A percentile compares a stretch with the other conserved stretches of the same genome.
Evolutionary conservation across 2,329 filamentous ascomycete genomes (phyloP).

Genomic region (Coniochaeta prunicola): DNA sequence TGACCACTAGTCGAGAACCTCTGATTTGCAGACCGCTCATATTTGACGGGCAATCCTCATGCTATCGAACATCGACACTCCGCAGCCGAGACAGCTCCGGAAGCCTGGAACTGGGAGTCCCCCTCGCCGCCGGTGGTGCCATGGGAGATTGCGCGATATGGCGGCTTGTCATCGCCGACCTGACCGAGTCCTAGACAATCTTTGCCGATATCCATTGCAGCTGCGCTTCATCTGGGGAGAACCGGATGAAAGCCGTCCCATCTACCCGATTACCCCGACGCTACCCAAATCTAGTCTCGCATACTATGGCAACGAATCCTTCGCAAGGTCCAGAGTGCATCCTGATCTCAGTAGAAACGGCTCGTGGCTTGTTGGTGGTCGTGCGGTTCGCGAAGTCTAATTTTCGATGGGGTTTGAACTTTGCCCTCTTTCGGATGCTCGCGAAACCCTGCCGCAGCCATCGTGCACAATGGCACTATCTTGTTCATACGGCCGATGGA

Average conservation of each 20-base stretch:
- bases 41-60: slow-evolving; percentile 7
- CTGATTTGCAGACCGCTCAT: slow-evolving; percentile 13
- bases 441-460: not conserved
- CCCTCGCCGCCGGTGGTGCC: not conserved
- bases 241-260: not conserved
- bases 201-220: not conserved
- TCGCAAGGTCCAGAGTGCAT: not conserved
- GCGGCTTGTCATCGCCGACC: not conserved
- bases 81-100: not conserved
- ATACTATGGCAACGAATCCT: not conserved
- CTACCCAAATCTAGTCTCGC: not conserved
- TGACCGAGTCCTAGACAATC: slow-evolving; percentile 7
- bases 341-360: not conserved
- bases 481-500: not conserved
- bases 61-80: not conserved
- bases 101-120: slow-evolving; percentile 14
- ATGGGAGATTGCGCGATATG: slow-evolving; percentile 3
- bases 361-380: too few relatives aligned
- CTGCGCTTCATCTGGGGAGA: not conserved
- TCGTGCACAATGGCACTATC: not conserved
- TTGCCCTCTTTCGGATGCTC: too few relatives aligned
- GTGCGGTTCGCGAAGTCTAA: too few relatives aligned
- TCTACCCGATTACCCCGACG: not conserved
- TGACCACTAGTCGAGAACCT: slow-evolving; percentile 13
- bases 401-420: not conserved